Percentiles rank a stretch among this genome's conserved stretches.
Evolutionary conservation across 768 basidiomycete species (phyloP).

Genomic region (Boletus sp.): DNA sequence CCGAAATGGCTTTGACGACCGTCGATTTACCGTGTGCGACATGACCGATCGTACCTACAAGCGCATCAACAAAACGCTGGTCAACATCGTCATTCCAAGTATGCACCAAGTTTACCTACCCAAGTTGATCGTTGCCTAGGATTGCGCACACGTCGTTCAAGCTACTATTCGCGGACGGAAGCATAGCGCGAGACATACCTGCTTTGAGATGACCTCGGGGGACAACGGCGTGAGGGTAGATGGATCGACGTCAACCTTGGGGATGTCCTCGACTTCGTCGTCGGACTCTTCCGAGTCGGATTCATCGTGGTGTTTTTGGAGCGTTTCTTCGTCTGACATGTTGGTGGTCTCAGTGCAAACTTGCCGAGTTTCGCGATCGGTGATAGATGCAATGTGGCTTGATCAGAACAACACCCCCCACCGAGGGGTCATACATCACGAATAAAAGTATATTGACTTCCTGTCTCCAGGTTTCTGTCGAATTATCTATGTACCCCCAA

Average conservation of each 20-base stretch:
- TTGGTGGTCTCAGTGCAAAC: slow-evolving; percentile 8
- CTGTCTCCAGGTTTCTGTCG: not conserved
- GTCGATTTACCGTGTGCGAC: slow-evolving; percentile 97
- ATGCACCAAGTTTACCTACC: slow-evolving; percentile 42
- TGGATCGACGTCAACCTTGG: slow-evolving; percentile 73
- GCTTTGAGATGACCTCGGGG: slow-evolving; percentile 88
- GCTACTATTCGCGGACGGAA: not conserved
- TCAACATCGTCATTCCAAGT: not conserved
- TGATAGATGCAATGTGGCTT: slow-evolving; percentile 10
- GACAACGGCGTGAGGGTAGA: slow-evolving; percentile 83
- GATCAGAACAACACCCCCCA: slow-evolving; percentile 16
- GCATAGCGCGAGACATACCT: slow-evolving; percentile 47
- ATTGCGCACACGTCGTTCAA: slow-evolving; percentile 12
- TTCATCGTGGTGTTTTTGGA: slow-evolving; percentile 59
- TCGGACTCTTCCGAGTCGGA: slow-evolving; percentile 73
- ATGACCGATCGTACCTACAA: slow-evolving; percentile 94
- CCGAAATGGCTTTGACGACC: slow-evolving; percentile 97
- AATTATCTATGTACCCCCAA: not conserved
- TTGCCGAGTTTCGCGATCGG: slow-evolving; percentile 9
- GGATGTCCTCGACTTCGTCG: slow-evolving; percentile 49
- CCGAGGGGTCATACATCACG: slow-evolving; percentile 7
- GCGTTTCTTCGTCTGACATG: slow-evolving; percentile 73
- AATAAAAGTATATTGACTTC: slow-evolving; percentile 1
- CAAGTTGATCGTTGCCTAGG: slow-evolving; percentile 89
- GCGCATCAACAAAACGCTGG: slow-evolving; percentile 1